Evolutionary conservation across 1,139 yeast species (phyloP), one percentile per base, ranked within the genome.

Genomic region (Geotrichum reessii): DNA sequence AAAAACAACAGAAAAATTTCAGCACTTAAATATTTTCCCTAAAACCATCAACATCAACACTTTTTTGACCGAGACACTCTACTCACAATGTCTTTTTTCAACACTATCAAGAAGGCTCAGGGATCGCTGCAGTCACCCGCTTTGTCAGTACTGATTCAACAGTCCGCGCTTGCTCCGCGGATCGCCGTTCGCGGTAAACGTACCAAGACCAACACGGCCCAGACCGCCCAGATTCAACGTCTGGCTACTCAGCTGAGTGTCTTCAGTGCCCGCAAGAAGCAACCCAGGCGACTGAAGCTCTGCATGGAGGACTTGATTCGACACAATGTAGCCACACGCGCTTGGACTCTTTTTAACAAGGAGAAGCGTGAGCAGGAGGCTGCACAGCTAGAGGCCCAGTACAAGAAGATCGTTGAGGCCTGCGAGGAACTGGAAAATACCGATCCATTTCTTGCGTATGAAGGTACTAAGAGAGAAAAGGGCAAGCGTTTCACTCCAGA

Each of bases 281-380:
- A 87, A 71, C 98, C 99, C 52, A 83, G 85, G 66, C 77, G 89
- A 66, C 74, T 93, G 63, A 87, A 84, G 67, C 77, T 91, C 50
- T 81, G 89, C 62, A 77, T 82, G 44, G 97, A 92, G 72, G 99
- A 93, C 70, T 78, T 86, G 62, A 78, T 92, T 63, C 88, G 95
- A 69, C 98, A 93, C 71, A 83, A 83, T 66, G 84, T 92, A 14
- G 87, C 93, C 58, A 84, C 83, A 67, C 85, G 83, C 61, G 97
- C 97, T 7, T 93, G 97, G 97, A 75, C 81, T 19, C 68, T 83
- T 21, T 78, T 80, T 69, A 81, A 83, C 67, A 78, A 84, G 58
- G 79, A 82, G 58, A 73, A 78, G 65, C 73, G 78, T 54, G 72
- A 68, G 17, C 69, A 63, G 24, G 79, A 82, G 62, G 72, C 77